These are phyloP conservation scores for Ampelocalamus luodianensis DNA, from an alignment of 176 grass and related monocot species.

Conservation along the genomic window DNA sequence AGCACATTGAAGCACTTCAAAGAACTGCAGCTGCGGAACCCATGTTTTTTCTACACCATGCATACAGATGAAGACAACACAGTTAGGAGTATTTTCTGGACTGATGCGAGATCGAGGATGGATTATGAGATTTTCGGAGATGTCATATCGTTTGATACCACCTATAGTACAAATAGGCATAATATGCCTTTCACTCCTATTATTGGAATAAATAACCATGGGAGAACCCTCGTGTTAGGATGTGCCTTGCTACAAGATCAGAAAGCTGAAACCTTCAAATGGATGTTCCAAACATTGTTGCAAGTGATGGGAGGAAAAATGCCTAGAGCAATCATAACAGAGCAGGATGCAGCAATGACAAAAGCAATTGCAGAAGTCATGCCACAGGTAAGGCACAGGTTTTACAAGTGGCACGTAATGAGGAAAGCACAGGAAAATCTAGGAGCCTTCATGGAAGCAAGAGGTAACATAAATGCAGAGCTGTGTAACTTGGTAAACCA, in stretches of 20 bases:
- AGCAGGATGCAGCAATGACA: constrained; percentile 37
- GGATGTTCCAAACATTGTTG: constrained; percentile 42
- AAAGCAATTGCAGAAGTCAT: constrained; percentile 42
- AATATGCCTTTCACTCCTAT: constrained; percentile 36
- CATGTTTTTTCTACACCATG: constrained; percentile 8
- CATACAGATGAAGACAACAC: constrained; percentile 9
- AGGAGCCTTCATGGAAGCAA: neutral
- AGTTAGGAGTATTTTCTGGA: constrained; percentile 36
- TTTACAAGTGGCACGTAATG: constrained; percentile 37
- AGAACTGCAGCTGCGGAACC: constrained; percentile 27
- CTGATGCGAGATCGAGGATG: constrained; percentile 28
- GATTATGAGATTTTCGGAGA: constrained; percentile 42
- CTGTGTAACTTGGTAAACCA: constrained; percentile 15
- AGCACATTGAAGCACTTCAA: constrained; percentile 18
- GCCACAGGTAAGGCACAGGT: constrained; percentile 17
- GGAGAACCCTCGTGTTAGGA: constrained; percentile 27
- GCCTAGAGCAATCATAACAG: constrained; percentile 31
- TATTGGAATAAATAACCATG: constrained; percentile 42
- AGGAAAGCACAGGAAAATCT: constrained; percentile 30
- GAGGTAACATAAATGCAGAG: neutral
- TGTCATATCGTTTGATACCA: constrained; percentile 38
- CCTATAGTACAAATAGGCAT: constrained; percentile 34
- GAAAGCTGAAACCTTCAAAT: constrained; percentile 23
- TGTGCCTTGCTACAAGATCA: constrained; percentile 15
- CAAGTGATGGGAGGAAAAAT: constrained; percentile 39